Evolutionary conservation across 805 yeast genomes (phyloP).

Genomic region (Hanseniaspora lachancei): DNA sequence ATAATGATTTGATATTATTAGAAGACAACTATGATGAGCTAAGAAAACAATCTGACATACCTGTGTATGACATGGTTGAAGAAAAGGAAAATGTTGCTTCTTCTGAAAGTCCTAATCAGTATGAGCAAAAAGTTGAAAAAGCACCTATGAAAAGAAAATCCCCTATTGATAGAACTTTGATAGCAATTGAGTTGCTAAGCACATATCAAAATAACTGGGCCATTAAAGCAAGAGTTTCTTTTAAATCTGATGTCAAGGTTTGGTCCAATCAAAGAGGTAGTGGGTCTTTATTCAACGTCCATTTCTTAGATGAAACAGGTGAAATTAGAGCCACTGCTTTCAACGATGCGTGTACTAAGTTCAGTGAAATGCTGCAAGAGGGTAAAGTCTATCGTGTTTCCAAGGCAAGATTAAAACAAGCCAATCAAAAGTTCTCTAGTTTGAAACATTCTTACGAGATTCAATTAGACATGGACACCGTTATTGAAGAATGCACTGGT

Average conservation of each 20-base stretch:
- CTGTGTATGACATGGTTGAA: conserved; percentile 6
- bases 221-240: conserved; percentile 81
- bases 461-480: conserved; percentile 64
- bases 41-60: conserved; percentile 33
- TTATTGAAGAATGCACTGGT: conserved; percentile 54
- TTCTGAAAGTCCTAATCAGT: conserved; percentile 11
- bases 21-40: conserved; percentile 44
- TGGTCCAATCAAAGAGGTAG: conserved; percentile 80
- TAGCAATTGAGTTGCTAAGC: conserved; percentile 74
- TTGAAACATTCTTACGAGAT: conserved; percentile 83
- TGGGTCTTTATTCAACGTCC: conserved; percentile 80
- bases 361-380: conserved; percentile 63
- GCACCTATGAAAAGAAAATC: conserved; percentile 11
- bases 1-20: background rate
- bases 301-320: conserved; percentile 84
- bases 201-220: conserved; percentile 89
- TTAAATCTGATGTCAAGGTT: conserved; percentile 73
- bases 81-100: conserved; percentile 13
- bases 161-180: conserved; percentile 33
- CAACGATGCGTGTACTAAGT: conserved; percentile 71
- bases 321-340: conserved; percentile 94
- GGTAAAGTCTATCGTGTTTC: conserved; percentile 80
- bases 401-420: conserved; percentile 64
- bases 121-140: conserved; percentile 8
- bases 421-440: conserved; percentile 76